Base-by-base conservation (phyloP, 306 rosid species). In the Fragaria ananassa region DNA sequence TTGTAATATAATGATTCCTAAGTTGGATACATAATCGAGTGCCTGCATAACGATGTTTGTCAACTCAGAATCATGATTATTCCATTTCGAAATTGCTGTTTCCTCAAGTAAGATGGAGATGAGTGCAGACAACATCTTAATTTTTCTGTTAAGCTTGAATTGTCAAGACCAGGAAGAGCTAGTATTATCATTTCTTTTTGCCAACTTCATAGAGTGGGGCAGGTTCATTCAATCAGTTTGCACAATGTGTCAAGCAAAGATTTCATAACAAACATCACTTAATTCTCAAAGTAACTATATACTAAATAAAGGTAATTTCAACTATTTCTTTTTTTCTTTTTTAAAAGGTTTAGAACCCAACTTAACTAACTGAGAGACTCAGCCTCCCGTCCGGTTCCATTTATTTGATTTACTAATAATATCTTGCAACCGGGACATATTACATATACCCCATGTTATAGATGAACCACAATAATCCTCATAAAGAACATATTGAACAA, bases 121-220 rank as follows among this genome's bases (percentile, higher is more conserved):
- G 70, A 74, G 70, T 74, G 78, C 70, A 45, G 10, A 61, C 78
- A 74, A 1, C 70, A 61, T 61, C 41, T 74, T 58, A 42, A 25
- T 12, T 39, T 53, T 44, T 60, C 46, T 6, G n/a, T 29, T 61
- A 9, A 74, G 57, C 44, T 74, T 19, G 46, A 71, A 10, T 47
- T 51, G 19, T 51, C 64, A 71, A 19, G 69, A 64, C 12, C 39
- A 56, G 37, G 45, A 53, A 19, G 29, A 19, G 11, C 11, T 29
- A 49, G 46, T 29, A 37, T 18, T 29, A 31, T 61, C 45, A 45
- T 61, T 25, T 44, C 12, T 29, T 71, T 11, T 15, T 17, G 19
- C 69, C 60, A 1, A 6, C 46, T 60, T 19, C 45, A 67, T 41
- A 27, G 37, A 27, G 29, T 73, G 58, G 19, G 41, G 4, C 44